Evolutionary conservation across 371 early-diverging fungal species (phyloP), one percentile per base, ranked within the genome.

Genomic region (Batrachochytrium dendrobatidis): DNA sequence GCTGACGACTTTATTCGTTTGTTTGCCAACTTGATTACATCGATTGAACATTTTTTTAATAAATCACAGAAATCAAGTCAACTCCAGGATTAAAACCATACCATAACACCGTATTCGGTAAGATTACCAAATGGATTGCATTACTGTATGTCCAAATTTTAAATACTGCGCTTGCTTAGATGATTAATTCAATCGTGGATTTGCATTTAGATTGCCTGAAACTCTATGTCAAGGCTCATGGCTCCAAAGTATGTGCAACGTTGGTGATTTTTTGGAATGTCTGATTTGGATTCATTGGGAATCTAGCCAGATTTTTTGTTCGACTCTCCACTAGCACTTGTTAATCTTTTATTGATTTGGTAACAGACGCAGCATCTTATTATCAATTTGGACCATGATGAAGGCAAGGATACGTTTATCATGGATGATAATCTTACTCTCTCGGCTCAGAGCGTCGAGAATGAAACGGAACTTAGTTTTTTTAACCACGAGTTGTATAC

Each of bases 381-480:
- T 53, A 90, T 94, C 71, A 94, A 94, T 68, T 64, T 89, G 61
- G 92, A 90, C 45, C 76, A 88, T 56, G 86, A 86, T 34, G 86
- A 83, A 22, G 77, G 81, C 34, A n/a, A n/a, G n/a, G n/a, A n/a
- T n/a, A n/a, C n/a, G n/a, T 74, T 80, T 66, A 74, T 86, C 58
- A 69, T 87, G 45, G 78, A 87, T 54, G 86, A 88, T 52, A 61
- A 70, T 24, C 76, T 74, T 6, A 77, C 84, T 17, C 74, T 91
- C 49, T 67, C 71, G 15, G 80, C 76, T 61, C 74, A 74, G 24
- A 85, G 85, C 2, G 65, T 86, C 46, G 88, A 85, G 67, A 84
- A 89, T 70, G 94, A 93, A 53, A 84, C 91, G 1, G 94, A 93
- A 66, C 63, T 93, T 22, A 88, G 89, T 2, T 83, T 86, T 66